phyloP scores from a whole-genome alignment of 805 yeast genomes.

The Yarrowia bubula region DNA sequence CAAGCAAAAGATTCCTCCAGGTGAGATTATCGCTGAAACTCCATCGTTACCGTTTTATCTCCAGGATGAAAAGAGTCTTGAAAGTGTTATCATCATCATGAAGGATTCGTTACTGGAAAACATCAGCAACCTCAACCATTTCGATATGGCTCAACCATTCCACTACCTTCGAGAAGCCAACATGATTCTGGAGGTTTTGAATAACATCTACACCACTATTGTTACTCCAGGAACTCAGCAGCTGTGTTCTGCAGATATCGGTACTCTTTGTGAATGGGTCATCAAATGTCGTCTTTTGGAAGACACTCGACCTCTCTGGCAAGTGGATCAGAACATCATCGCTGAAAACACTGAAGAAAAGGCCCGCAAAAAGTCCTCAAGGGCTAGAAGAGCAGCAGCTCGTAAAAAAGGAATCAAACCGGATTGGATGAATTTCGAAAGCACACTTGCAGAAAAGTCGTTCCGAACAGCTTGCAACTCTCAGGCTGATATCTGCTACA shows the following conservation, averaged over 20 bases:
- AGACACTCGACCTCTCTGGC: conserved; percentile 6
- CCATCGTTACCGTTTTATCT: conserved; percentile 8
- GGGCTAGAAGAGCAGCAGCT: neutral
- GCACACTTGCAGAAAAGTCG: neutral
- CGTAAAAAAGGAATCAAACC: neutral
- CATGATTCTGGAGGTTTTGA: neutral
- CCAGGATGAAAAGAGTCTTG: neutral
- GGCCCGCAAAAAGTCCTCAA: neutral
- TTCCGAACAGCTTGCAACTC: neutral
- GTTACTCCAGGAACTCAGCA: neutral
- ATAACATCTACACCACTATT: neutral
- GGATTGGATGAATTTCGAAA: conserved; percentile 15
- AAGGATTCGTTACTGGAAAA: neutral
- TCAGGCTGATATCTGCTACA: conserved; percentile 20
- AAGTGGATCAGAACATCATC: neutral
- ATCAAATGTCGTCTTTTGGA: conserved; percentile 4
- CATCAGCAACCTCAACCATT: conserved; percentile 1
- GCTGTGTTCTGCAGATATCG: neutral
- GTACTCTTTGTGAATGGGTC: neutral
- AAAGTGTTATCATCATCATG: neutral
- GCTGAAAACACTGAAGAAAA: neutral
- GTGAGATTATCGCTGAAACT: neutral
- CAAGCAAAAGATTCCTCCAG: conserved; percentile 6
- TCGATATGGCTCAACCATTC: conserved; percentile 2
- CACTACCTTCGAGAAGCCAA: neutral